These are phyloP conservation scores for Lasiodiplodia gonubiensis DNA, from an alignment of 2,329 filamentous ascomycete species.

Conservation along the genomic window DNA sequence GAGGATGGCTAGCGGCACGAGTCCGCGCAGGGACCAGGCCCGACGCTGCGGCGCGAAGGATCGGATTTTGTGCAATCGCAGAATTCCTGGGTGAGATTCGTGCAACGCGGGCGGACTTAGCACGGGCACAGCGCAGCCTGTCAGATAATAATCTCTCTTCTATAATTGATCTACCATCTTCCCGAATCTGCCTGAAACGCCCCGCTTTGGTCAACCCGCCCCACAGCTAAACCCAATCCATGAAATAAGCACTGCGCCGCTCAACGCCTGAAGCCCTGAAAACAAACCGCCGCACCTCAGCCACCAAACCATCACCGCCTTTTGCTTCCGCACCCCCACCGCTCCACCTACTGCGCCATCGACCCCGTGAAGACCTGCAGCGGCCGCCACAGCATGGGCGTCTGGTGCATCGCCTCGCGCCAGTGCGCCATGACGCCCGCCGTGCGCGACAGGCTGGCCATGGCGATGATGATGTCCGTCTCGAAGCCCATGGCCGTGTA, in stretches of 20 bases:
- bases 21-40: background rate
- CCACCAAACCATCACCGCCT: background rate
- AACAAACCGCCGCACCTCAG: background rate
- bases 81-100: too few species aligned
- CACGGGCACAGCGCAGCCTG: too few species aligned
- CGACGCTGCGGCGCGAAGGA: too few species aligned
- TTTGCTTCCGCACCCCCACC: background rate
- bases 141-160: too few species aligned
- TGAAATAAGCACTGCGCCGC: background rate
- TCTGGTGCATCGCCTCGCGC: conserved; percentile 16
- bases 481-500: conserved; percentile 45
- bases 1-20: background rate
- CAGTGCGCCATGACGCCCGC: conserved; percentile 11
- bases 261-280: background rate
- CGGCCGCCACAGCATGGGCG: conserved; percentile 1
- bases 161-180: too few species aligned
- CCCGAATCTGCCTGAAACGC: background rate
- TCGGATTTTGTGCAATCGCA: too few species aligned
- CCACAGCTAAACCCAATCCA: background rate
- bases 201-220: background rate
- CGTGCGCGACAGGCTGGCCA: conserved; percentile 5
- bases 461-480: conserved; percentile 15
- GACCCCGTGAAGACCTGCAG: conserved; percentile 1
- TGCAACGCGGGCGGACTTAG: too few species aligned
- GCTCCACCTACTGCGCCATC: conserved; percentile 1